phyloP scores from a whole-genome alignment of 768 basidiomycete species.

The Chalciporus chontae region DNA sequence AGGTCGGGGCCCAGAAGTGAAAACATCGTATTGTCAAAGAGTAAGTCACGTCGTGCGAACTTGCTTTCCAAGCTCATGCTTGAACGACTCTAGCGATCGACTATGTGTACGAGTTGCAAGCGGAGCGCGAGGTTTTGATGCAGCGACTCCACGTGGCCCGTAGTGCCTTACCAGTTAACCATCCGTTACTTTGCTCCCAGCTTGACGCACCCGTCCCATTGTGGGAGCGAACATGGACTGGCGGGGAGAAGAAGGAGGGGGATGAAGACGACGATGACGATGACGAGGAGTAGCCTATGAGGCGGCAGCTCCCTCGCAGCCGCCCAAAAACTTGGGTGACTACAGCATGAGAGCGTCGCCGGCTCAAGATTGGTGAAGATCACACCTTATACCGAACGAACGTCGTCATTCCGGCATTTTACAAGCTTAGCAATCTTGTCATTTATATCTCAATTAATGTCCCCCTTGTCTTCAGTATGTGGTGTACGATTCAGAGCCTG shows the following conservation, averaged over 20 bases:
- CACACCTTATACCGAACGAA: neutral
- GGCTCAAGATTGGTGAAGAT: neutral
- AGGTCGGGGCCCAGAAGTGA: slow-evolving; percentile 88
- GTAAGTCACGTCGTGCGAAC: slow-evolving; percentile 41
- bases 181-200: slow-evolving; percentile 46
- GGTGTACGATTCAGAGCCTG: slow-evolving; percentile 8
- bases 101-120: slow-evolving; percentile 65
- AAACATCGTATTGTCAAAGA: slow-evolving; percentile 83
- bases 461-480: slow-evolving; percentile 2
- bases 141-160: slow-evolving; percentile 60
- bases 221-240: slow-evolving; percentile 86
- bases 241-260: slow-evolving; percentile 54
- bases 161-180: slow-evolving; percentile 51
- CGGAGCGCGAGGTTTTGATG: slow-evolving; percentile 54
- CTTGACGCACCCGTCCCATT: slow-evolving; percentile 38
- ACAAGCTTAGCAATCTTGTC: slow-evolving; percentile 1
- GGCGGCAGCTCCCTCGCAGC: neutral
- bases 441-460: slow-evolving; percentile 31
- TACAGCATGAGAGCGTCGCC: neutral
- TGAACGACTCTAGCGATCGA: slow-evolving; percentile 65
- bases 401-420: slow-evolving; percentile 1
- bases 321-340: neutral
- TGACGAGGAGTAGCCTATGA: slow-evolving; percentile 36
- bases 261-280: slow-evolving; percentile 46
- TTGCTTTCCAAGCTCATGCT: slow-evolving; percentile 1